These are phyloP conservation scores for Dictyostelium purpureum DNA, from an alignment of 78 protist genomes.

Conservation along the genomic window DNA sequence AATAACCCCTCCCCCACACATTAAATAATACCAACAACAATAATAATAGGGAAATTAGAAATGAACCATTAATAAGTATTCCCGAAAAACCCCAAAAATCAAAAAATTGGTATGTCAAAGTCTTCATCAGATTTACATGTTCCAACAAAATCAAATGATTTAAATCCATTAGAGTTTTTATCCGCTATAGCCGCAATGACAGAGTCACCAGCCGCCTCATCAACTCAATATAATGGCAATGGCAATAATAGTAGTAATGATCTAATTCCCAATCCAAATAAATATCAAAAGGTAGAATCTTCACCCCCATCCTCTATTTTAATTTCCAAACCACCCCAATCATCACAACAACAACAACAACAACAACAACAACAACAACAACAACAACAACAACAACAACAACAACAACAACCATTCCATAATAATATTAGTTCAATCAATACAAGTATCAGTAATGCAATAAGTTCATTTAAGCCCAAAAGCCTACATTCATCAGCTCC, in stretches of 20 bases:
- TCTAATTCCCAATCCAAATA: background rate
- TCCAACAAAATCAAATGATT: background rate
- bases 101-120: background rate
- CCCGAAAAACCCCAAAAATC: background rate
- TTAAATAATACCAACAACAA: background rate
- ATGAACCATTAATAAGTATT: background rate
- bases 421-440: constrained; percentile 19
- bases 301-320: no score
- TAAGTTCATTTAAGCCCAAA: background rate
- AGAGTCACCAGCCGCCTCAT: background rate
- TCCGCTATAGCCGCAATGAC: constrained; percentile 5
- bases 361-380: background rate
- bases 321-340: no score
- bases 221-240: background rate
- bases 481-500: background rate
- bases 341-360: background rate
- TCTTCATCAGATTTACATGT: background rate
- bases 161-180: background rate
- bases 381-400: background rate
- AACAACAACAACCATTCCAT: background rate
- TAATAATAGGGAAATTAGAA: background rate
- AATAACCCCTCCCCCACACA: background rate
- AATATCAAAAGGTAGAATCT: background rate
- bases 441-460: constrained; percentile 8
- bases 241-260: background rate